Conservation (phyloP, 1,284 basidiomycete genomes). For the Cerioporus squamosus region DNA sequence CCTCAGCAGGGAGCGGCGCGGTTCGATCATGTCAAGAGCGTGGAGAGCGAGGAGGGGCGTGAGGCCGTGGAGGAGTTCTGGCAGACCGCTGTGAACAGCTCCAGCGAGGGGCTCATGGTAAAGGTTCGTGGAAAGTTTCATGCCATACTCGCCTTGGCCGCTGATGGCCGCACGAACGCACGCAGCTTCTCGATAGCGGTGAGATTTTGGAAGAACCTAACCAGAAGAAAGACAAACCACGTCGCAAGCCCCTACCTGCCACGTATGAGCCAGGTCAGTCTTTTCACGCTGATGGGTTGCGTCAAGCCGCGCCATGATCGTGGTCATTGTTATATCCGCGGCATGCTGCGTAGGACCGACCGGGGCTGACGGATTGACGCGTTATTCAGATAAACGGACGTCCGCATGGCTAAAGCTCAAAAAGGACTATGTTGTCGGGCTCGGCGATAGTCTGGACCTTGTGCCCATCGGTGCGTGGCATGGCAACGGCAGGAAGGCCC, state of each 20-base stretch:
- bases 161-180: conserved; percentile 26
- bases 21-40: conserved; percentile 79
- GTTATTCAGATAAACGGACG: conserved; percentile 65
- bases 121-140: conserved; percentile 58
- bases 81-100: conserved; percentile 77
- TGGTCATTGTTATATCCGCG: not conserved
- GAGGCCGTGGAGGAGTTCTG: conserved; percentile 81
- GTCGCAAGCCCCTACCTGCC: conserved; percentile 78
- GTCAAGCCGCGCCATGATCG: no score
- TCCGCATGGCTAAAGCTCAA: conserved; percentile 59
- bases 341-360: conserved; percentile 5
- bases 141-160: conserved; percentile 2
- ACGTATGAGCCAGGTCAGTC: conserved; percentile 84
- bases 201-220: conserved; percentile 43
- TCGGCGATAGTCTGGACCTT: conserved; percentile 75
- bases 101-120: conserved; percentile 93
- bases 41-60: conserved; percentile 71
- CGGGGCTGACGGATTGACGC: conserved; percentile 16
- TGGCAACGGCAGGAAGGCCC: conserved; percentile 90
- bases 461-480: conserved; percentile 82
- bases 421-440: conserved; percentile 83
- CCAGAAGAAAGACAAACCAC: conserved; percentile 42
- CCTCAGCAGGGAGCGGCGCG: conserved; percentile 58
- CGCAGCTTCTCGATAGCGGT: conserved; percentile 63
- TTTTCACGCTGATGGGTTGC: no score